Base-by-base conservation (phyloP, 345 rosid genomes). In the Hibiscus trionum region DNA sequence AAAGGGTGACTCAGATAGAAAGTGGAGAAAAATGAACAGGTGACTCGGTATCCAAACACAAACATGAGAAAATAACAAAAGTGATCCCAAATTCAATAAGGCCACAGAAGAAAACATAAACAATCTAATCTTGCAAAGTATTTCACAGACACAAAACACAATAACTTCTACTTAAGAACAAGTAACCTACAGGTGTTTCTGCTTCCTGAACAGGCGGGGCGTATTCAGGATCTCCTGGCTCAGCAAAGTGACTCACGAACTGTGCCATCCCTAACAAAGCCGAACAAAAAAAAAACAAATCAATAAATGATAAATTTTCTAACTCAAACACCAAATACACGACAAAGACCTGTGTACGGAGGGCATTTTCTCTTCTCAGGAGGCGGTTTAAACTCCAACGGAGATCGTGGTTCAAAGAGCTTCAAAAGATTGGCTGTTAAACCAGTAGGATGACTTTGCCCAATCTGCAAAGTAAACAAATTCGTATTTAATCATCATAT, bases 401-500 rank as follows among this genome's bases (percentile, higher is more conserved):
- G 99, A 61, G 88, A 87, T 52, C 96, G 88, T 71, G 99, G 89
- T 84, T 95, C 97, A 78, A 95, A 92, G 14, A 95, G 92, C 82
- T 95, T 95, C 90, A 95, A 74, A 46, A 92, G 92, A 59, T 85
- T 92, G 8, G 86, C 72, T 27, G 99, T 95, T 77, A 95, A 82
- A 61, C 98, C 98, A 37, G 98, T 95, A 0, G 97, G 99, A 60
- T 95, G 99, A 74, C 93, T 92, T 78, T 90, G 97, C 72, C 98
- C 98, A 84, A 95, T 95, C 99, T 95, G 92, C 83, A 72, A 24
- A 70, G 21, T 56, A 35, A 69, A 19, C 50, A 69, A 53, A 17
- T 55, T 55, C 12, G 35, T 24, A 55, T 53, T n/a, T 4, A 33
- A 17, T 11, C 49, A 50, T 68, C 59, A 27, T 68, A 17, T 6